Percentiles rank a stretch among this genome's conserved stretches.
Conservation (phyloP, 2,329 filamentous ascomycete species). For the Sporothrix sp. region DNA sequence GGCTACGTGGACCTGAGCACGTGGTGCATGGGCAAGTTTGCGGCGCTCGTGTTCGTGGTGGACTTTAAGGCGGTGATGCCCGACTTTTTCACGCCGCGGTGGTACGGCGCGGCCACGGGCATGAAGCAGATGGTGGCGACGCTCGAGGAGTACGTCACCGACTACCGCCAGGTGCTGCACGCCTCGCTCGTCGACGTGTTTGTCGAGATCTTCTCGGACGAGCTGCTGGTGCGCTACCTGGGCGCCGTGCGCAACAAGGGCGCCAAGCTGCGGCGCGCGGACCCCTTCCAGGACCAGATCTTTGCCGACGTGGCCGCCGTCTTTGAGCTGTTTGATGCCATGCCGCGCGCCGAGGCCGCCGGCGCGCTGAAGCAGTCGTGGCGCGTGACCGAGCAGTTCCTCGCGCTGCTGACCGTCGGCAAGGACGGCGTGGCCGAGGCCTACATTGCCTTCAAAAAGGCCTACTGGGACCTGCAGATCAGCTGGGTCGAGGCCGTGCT, state of each 20-base stretch:
- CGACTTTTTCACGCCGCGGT: conserved; percentile 82
- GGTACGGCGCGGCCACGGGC: conserved; percentile 68
- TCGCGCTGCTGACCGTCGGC: conserved; percentile 69
- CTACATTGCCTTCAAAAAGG: conserved; percentile 72
- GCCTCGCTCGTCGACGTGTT: conserved; percentile 84
- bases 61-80: conserved; percentile 78
- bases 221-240: conserved; percentile 80
- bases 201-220: conserved; percentile 85
- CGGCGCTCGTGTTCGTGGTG: conserved; percentile 75
- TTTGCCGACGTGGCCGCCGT: conserved; percentile 85
- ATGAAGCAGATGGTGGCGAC: conserved; percentile 93
- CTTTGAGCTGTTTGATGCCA: conserved; percentile 75
- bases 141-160: conserved; percentile 86
- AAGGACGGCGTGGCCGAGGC: conserved; percentile 62
- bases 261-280: conserved; percentile 75
- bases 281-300: conserved; percentile 87
- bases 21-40: conserved; percentile 83
- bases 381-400: conserved; percentile 79
- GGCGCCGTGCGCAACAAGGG: conserved; percentile 77
- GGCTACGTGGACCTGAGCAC: conserved; percentile 93
- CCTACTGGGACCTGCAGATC: conserved; percentile 90
- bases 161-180: conserved; percentile 78
- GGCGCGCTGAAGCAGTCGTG: conserved; percentile 79
- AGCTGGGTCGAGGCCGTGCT: conserved; percentile 93
- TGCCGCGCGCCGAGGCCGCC: conserved; percentile 57